These are phyloP conservation scores for Dactylonectria macrodidyma DNA, from an alignment of 2,329 filamentous ascomycete genomes.

Conservation along the genomic window DNA sequence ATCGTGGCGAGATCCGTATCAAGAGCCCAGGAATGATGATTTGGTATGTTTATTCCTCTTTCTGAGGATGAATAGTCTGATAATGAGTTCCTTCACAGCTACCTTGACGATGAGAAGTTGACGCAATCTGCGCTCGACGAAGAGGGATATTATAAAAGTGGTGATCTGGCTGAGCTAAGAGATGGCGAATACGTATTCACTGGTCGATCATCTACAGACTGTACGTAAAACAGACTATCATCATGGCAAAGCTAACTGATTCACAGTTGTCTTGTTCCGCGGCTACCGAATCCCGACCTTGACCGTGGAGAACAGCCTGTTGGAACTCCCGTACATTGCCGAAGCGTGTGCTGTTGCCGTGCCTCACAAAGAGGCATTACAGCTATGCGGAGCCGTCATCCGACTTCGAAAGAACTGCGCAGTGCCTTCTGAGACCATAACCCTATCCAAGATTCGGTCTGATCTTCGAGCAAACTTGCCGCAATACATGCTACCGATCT, in stretches of 20 bases:
- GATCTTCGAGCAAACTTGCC: conserved; percentile 33
- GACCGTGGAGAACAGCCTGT: conserved; percentile 36
- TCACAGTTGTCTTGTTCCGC: conserved; percentile 27
- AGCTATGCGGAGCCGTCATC: conserved; percentile 41
- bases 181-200: conserved; percentile 41
- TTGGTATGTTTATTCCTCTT: conserved; percentile 26
- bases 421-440: not conserved
- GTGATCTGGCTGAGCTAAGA: conserved; percentile 83
- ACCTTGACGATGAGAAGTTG: conserved; percentile 73
- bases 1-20: conserved; percentile 30
- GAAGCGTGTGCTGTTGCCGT: conserved; percentile 40
- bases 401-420: conserved; percentile 15
- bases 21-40: conserved; percentile 36
- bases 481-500: conserved; percentile 33
- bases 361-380: conserved; percentile 36
- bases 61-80: no score
- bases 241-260: no score
- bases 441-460: conserved; percentile 25
- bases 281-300: conserved; percentile 32
- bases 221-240: conserved; percentile 18
- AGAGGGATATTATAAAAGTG: conserved; percentile 94
- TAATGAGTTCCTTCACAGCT: conserved; percentile 22
- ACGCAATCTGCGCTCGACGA: conserved; percentile 82
- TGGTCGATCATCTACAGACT: conserved; percentile 38
- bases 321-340: conserved; percentile 37